Conservation (phyloP, 768 basidiomycete species). For the Pholiota molesta region DNA sequence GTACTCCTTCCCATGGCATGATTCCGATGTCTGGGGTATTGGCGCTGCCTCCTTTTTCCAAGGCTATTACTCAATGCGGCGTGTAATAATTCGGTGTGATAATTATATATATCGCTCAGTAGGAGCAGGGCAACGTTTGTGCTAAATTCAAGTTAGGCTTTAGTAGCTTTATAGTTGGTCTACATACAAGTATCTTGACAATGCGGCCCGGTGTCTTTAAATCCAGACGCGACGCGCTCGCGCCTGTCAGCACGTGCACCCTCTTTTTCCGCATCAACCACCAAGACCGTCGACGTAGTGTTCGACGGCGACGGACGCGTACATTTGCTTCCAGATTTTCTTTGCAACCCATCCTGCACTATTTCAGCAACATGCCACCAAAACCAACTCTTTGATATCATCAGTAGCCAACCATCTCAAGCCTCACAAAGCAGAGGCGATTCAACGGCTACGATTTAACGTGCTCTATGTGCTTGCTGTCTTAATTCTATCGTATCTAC, state of each 20-base stretch:
- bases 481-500: slow-evolving; percentile 38
- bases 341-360: too few relatives aligned
- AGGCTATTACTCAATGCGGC: not conserved
- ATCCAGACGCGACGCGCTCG: not conserved
- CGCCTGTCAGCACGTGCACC: not conserved
- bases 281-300: not conserved
- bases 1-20: not conserved
- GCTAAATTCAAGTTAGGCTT: too few relatives aligned
- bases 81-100: not conserved
- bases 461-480: slow-evolving; percentile 36
- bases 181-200: too few relatives aligned
- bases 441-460: slow-evolving; percentile 45
- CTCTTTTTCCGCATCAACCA: not conserved
- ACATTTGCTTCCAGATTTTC: not conserved
- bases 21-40: not conserved
- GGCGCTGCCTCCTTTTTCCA: not conserved
- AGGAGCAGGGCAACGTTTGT: too few relatives aligned
- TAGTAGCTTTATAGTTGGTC: too few relatives aligned
- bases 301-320: not conserved
- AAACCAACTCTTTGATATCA: slow-evolving; percentile 3
- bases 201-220: too few relatives aligned
- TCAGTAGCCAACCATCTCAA: slow-evolving; percentile 37
- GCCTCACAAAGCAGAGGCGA: slow-evolving; percentile 47
- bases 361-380: slow-evolving; percentile 5
- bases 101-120: too few relatives aligned